Conservation (phyloP, 1,284 basidiomycete species). For the Leccinum subrobustum region DNA sequence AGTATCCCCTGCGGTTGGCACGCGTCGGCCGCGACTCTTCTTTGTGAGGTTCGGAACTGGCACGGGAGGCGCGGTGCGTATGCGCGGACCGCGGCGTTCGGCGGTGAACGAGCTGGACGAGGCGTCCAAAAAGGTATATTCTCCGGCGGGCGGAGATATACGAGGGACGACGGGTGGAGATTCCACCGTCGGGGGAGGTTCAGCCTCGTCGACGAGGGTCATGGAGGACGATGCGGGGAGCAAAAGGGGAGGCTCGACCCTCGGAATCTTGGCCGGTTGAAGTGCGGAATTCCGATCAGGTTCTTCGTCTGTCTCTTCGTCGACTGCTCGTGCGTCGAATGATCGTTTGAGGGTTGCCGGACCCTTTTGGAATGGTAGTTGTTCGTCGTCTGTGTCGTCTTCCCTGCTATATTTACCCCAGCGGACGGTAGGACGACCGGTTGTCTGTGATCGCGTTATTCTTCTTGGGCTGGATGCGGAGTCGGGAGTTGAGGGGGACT, state of each 20-base stretch:
- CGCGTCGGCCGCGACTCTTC: slow-evolving; percentile 67
- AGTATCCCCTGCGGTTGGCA: slow-evolving; percentile 47
- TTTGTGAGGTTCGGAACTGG: slow-evolving; percentile 72
- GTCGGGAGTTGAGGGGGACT: slow-evolving; percentile 24
- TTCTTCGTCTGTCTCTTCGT: slow-evolving; percentile 36
- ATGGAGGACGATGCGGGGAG: slow-evolving; percentile 30
- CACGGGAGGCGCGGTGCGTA: slow-evolving; percentile 47
- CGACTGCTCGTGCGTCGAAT: slow-evolving; percentile 36
- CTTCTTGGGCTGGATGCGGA: slow-evolving; percentile 25
- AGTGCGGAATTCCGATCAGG: slow-evolving; percentile 14
- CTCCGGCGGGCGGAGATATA: slow-evolving; percentile 31
- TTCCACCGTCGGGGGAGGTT: slow-evolving; percentile 15
- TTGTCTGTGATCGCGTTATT: slow-evolving; percentile 34
- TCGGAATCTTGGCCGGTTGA: slow-evolving; percentile 30
- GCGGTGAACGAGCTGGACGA: slow-evolving; percentile 36
- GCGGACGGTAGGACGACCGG: slow-evolving; percentile 33
- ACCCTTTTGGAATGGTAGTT: slow-evolving; percentile 14
- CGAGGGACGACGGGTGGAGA: slow-evolving; percentile 9
- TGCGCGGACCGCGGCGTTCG: slow-evolving; percentile 35
- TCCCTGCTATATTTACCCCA: slow-evolving; percentile 36
- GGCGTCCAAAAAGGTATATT: slow-evolving; percentile 36
- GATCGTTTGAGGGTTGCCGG: slow-evolving; percentile 31
- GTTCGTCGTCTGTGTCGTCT: slow-evolving; percentile 31
- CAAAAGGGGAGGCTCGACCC: slow-evolving; percentile 26
- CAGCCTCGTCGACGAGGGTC: slow-evolving; percentile 30